phyloP scores from a whole-genome alignment of 441 rosid species.

The Euphorbia celastroides region DNA sequence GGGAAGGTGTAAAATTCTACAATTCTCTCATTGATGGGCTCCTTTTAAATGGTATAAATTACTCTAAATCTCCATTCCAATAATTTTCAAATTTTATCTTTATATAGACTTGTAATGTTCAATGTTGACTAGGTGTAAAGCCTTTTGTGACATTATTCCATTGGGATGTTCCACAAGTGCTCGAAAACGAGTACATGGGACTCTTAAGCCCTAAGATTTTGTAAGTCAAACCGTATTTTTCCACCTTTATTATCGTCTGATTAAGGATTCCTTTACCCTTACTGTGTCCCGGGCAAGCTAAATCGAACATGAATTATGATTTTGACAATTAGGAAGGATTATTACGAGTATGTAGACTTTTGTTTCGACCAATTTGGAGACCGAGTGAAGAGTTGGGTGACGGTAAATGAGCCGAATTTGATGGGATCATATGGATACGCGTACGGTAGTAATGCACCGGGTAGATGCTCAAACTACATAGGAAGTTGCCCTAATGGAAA shows the following conservation, averaged over 20 bases:
- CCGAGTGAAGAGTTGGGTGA: constrained; percentile 20
- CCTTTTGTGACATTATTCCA: constrained; percentile 34
- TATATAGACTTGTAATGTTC: not conserved
- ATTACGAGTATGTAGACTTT: constrained; percentile 16
- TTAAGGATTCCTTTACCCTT: too few relatives aligned
- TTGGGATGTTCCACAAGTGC: constrained; percentile 32
- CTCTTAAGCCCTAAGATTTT: constrained; percentile 25
- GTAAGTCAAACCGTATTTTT: constrained; percentile 17
- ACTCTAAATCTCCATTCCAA: not conserved
- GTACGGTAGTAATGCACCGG: constrained; percentile 13
- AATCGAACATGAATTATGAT: too few relatives aligned
- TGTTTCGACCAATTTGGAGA: constrained; percentile 22
- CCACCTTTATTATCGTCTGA: not conserved
- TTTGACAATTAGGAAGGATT: constrained; percentile 16
- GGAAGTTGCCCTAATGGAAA: constrained; percentile 14
- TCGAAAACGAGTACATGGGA: constrained; percentile 28
- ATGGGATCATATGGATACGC: constrained; percentile 8
- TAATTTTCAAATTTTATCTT: not conserved
- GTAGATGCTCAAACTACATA: constrained; percentile 17
- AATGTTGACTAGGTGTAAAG: constrained; percentile 8
- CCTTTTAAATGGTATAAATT: constrained; percentile 32
- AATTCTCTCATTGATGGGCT: constrained; percentile 46
- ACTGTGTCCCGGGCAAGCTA: too few relatives aligned
- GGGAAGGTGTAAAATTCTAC: constrained; percentile 30
- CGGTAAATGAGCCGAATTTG: constrained; percentile 17